Evolutionary conservation across 768 basidiomycete species (phyloP), one percentile per base, ranked within the genome.

Genomic region (Xerocomellus chrysenteron): DNA sequence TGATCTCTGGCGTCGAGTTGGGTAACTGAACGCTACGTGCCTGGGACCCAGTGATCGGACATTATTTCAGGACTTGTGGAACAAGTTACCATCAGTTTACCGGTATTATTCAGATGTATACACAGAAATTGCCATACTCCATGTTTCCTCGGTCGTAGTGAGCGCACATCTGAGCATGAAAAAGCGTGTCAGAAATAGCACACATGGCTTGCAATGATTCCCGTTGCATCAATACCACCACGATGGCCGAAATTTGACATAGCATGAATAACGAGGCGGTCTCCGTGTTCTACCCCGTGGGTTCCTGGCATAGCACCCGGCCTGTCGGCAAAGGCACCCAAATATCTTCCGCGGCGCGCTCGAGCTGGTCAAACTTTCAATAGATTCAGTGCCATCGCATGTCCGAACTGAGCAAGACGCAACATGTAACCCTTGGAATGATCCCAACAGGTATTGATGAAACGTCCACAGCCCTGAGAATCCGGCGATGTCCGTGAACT

Each of bases 381-480:
- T 9, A 35, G 21, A 17, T 30, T 11, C 11, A 17, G 13, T 30
- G 26, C 14, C 39, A 42, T 55, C 44, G 9, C 36, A 21, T 55
- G 30, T 24, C n/a, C 35, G 50, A 57, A 57, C 53, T 32, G 39
- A 42, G 17, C 24, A 35, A 47, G 41, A 28, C 30, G 19, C 26
- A 33, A 47, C 37, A 52, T 13, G 19, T 26, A 17, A 32, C 24
- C 24, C 28, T 54, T n/a, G 53, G 36, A 42, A 40, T 9, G 33
- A 50, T 39, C 39, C 35, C 28, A 37, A 33, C 32, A 36, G 36
- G 30, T 6, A 46, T n/a, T 19, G n/a, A 45, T 53, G 35, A 66
- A 62, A 62, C 56, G 21, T 35, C 37, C 52, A 19, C 53, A 14
- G 17, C 19, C 44, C 44, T 58, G 56, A 45, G 52, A 59, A 52